Percentiles rank a stretch among this genome's conserved stretches.
Evolutionary conservation across 2,329 filamentous ascomycete species (phyloP).

Genomic region (Botrytis medusae): DNA sequence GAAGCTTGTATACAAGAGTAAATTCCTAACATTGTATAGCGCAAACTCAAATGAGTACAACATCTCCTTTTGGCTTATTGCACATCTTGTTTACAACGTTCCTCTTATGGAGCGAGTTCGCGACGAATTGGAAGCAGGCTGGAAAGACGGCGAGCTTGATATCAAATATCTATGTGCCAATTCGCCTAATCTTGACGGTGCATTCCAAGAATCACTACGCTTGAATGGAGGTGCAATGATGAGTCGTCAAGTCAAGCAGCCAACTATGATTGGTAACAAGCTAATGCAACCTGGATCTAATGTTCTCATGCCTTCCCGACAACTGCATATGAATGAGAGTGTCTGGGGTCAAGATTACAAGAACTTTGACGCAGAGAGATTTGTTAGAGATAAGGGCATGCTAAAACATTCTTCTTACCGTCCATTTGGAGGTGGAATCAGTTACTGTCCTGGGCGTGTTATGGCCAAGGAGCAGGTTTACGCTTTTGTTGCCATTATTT

Average conservation of each 20-base stretch:
- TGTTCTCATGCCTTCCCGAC: slow-evolving; percentile 21
- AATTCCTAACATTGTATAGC: neutral
- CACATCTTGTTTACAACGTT: neutral
- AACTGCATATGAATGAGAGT: slow-evolving; percentile 19
- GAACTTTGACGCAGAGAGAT: slow-evolving; percentile 16
- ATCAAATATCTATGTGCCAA: slow-evolving; percentile 14
- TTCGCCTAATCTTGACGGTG: slow-evolving; percentile 13
- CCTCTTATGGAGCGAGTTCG: slow-evolving; percentile 11
- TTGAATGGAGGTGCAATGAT: slow-evolving; percentile 17
- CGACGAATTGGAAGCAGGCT: slow-evolving; percentile 1
- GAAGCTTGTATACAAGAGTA: neutral
- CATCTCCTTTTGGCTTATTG: slow-evolving; percentile 22
- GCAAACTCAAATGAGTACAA: slow-evolving; percentile 23
- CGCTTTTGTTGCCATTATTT: slow-evolving; percentile 18
- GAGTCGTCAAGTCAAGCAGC: slow-evolving; percentile 8
- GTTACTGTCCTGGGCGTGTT: slow-evolving; percentile 22
- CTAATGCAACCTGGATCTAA: slow-evolving; percentile 13
- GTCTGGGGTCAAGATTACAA: slow-evolving; percentile 19
- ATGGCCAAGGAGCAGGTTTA: slow-evolving; percentile 22
- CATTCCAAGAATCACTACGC: slow-evolving; percentile 21
- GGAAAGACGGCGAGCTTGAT: neutral
- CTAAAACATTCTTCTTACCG: slow-evolving; percentile 17
- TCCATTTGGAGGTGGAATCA: slow-evolving; percentile 21
- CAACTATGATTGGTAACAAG: slow-evolving; percentile 6
- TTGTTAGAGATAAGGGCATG: slow-evolving; percentile 10